A percentile compares a stretch with the other conserved stretches of the same genome.
phyloP scores from a whole-genome alignment of 2,329 filamentous ascomycete species.

The Penicillium sp. region DNA sequence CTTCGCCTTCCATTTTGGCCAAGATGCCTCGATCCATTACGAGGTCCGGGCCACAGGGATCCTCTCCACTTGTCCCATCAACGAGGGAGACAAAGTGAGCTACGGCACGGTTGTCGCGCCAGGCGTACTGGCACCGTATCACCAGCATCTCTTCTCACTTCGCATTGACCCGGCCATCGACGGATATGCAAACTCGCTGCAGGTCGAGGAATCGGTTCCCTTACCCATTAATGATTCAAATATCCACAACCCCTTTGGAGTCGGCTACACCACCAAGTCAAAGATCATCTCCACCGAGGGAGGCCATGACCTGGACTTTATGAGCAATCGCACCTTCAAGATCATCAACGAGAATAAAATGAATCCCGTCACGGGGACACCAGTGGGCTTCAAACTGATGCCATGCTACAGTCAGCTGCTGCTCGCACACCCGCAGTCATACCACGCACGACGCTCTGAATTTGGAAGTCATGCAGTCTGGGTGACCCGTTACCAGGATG shows the following conservation, averaged over 20 bases:
- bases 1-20: conserved; percentile 39
- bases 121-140: conserved; percentile 40
- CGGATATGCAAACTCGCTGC: conserved; percentile 42
- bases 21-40: conserved; percentile 38
- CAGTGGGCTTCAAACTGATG: conserved; percentile 51
- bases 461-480: conserved; percentile 49
- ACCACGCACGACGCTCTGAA: conserved; percentile 46
- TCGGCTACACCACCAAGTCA: conserved; percentile 44
- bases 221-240: conserved; percentile 46
- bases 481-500: conserved; percentile 47
- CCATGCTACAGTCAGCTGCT: conserved; percentile 51
- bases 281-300: conserved; percentile 40
- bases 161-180: conserved; percentile 43
- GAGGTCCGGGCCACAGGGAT: conserved; percentile 45
- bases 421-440: conserved; percentile 45
- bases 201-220: conserved; percentile 51
- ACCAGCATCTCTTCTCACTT: conserved; percentile 42
- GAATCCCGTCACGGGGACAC: conserved; percentile 48
- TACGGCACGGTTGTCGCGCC: conserved; percentile 39
- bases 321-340: conserved; percentile 47
- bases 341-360: conserved; percentile 48
- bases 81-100: conserved; percentile 27
- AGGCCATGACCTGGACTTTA: conserved; percentile 39
- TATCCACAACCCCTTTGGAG: conserved; percentile 45
- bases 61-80: conserved; percentile 37